These are phyloP conservation scores for Pythium sukuiense DNA, from an alignment of 352 stramenopile genomes.

Conservation along the genomic window DNA sequence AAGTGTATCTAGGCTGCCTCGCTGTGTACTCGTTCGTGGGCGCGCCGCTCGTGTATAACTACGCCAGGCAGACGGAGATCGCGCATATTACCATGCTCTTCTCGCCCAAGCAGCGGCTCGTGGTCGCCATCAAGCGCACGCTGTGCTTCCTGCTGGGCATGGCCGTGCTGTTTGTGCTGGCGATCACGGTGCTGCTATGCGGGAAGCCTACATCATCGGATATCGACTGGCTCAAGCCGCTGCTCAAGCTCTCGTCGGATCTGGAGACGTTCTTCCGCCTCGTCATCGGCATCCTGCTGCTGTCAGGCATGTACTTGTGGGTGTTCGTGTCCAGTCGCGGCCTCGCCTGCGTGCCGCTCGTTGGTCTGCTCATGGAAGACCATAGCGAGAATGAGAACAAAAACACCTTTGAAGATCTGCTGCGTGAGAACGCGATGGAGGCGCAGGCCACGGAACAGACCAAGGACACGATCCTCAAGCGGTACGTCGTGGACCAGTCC, in stretches of 20 bases:
- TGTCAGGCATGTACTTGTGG: slow-evolving; percentile 80
- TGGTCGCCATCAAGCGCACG: slow-evolving; percentile 70
- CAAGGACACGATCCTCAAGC: slow-evolving; percentile 65
- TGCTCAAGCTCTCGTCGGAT: slow-evolving; percentile 76
- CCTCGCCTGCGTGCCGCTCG: slow-evolving; percentile 69
- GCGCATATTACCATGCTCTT: slow-evolving; percentile 79
- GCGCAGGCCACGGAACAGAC: slow-evolving; percentile 64
- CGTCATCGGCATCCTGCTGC: slow-evolving; percentile 67
- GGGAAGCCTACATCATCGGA: slow-evolving; percentile 74
- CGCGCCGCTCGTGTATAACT: slow-evolving; percentile 79
- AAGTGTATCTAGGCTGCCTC: slow-evolving; percentile 65
- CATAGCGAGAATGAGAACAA: slow-evolving; percentile 66
- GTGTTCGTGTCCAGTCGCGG: slow-evolving; percentile 68
- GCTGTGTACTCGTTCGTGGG: slow-evolving; percentile 67
- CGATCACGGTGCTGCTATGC: slow-evolving; percentile 70
- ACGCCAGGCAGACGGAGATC: slow-evolving; percentile 82
- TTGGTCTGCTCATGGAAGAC: slow-evolving; percentile 79
- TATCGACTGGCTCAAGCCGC: slow-evolving; percentile 81
- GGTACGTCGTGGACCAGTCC: slow-evolving; percentile 59
- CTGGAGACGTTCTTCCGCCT: slow-evolving; percentile 71
- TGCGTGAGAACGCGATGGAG: slow-evolving; percentile 78
- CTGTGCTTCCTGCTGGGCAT: slow-evolving; percentile 73
- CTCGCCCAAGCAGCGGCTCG: slow-evolving; percentile 46
- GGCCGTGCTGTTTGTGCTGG: slow-evolving; percentile 61
- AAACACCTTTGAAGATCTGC: slow-evolving; percentile 70